phyloP scores from a whole-genome alignment of 495 filamentous ascomycete genomes.

The Cudoniella acicularis region DNA sequence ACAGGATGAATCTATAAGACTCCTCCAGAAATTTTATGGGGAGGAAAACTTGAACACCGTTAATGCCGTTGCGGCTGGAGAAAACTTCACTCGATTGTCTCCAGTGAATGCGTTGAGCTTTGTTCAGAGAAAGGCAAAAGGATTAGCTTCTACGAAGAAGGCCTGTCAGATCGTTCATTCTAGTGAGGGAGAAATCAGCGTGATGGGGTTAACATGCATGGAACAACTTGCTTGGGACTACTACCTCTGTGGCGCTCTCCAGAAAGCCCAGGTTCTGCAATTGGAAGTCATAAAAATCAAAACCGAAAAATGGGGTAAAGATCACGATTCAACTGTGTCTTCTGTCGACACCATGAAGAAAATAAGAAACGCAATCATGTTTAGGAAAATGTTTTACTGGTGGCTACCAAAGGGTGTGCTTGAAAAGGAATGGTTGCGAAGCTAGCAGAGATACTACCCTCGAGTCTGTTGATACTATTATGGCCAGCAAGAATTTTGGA shows the following conservation, averaged over 20 bases:
- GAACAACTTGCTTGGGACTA: conserved; percentile 4
- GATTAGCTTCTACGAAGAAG: not conserved
- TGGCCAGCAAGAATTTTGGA: no score
- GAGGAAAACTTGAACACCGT: no score
- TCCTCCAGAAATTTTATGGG: no score
- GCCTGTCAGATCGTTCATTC: not conserved
- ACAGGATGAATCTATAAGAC: no score
- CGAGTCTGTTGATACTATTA: no score
- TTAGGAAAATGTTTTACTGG: conserved; percentile 7
- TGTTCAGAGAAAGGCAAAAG: not conserved
- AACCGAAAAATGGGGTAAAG: not conserved
- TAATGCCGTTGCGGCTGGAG: no score
- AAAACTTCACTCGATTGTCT: no score
- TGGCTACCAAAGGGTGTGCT: not conserved
- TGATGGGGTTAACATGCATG: not conserved
- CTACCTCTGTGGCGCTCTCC: not conserved
- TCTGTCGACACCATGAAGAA: not conserved
- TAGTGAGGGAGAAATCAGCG: not conserved
- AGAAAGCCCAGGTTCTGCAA: conserved; percentile 6
- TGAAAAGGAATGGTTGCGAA: not conserved
- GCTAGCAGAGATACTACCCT: no score
- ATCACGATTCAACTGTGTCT: not conserved
- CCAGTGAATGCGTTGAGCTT: not conserved
- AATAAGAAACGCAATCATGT: not conserved
- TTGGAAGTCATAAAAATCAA: not conserved